Base-by-base conservation (phyloP, 2,329 filamentous ascomycete genomes). In the Paecilomyces sp. region DNA sequence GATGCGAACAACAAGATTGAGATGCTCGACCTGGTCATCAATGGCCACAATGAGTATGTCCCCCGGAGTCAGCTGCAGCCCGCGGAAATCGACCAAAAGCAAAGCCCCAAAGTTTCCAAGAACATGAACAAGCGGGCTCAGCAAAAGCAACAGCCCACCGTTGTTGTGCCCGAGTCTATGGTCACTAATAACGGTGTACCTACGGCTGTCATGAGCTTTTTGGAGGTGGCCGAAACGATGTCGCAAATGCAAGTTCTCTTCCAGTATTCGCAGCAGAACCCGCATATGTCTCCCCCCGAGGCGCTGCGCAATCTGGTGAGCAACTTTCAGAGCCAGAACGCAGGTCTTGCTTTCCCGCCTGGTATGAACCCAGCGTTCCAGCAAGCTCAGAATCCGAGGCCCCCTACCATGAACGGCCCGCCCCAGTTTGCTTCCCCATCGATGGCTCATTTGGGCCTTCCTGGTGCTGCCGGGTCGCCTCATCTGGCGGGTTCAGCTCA, bases 1-100 rank as follows among this genome's bases (percentile, higher is more conserved):
- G 89, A 95, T 66, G 79, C 79, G 8, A 84, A 89, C 41, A 88
- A 91, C 62, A 91, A 89, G 72, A 88, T 99, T 61, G 91, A 96
- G 62, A 80, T 91, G 61, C 83, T 97, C 55, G 91, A 96, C 67
- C 92, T 97, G 65, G 81, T 87, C 54, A 91, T 90, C 1, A 83
- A 81, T 36, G 83, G 81, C 56, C 89, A 95, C 68, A 90, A 92
- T 65, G 92, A 97, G 75, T 96, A 89, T 68, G 80, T 97, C 54
- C 88, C 92, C 24, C 85, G 91, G 58, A 84, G 81, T 62, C 81
- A 80, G 55, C 69, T 87, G 59, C 67, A 82, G 75, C 67, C 70
- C 9, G 62, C 80, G 62, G 79, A 78, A 63, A 80, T 81, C 11
- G 82, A 82, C 57, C 80, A 80, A 68, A 86, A 82, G 59, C 79